Evolutionary conservation across 352 stramenopile species (phyloP), one percentile per base, ranked within the genome.

Genomic region (Phytophthora macrochlamydospora): DNA sequence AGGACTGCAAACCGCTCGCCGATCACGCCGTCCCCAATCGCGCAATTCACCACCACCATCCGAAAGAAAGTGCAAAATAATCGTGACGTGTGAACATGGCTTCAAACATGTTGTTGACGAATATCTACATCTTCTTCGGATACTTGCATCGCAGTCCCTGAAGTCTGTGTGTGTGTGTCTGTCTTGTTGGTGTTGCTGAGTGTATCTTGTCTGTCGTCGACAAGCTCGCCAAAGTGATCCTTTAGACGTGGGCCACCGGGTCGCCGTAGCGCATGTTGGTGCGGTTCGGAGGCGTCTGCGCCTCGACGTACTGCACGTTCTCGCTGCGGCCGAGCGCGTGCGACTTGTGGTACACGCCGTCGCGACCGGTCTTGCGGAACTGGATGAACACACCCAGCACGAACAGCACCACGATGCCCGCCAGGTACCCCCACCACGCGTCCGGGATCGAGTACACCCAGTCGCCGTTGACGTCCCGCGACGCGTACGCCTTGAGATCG

Each of bases 391-490:
- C 59, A 4, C 79, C 81, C 13, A 92, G 44, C 29, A 74, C 57
- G 38, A 79, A 82, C 38, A 92, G 76, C 62, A 90, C 67, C 11
- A 88, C 45, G 40, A 82, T 88, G 13, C 69, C 75, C 0, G 51
- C 73, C 12, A 88, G 53, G 59, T 92, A 92, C 6, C 24, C 80
- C 80, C 80, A 90, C 78, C 79, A 91, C 11, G 78, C 78, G 7
- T 67, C 61, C 12, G 83, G 83, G 43, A 91, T 87, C 44, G 66
- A 67, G 65, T 87, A 89, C 31, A 83, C 66, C 74, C 70, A 85
- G 50, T 85, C 54, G 29, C 68, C 73, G 60, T 86, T 76, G 28
- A 59, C 55, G 45, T 85, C 63, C 42, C 71, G 35, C 8, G 55
- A 61, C 3, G 61, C 71, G 37, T 88, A 87, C 53, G 55, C 28